A percentile compares a stretch with the other conserved stretches of the same genome.
phyloP scores from a whole-genome alignment of 2,329 filamentous ascomycete genomes.

The Geoglossum cookeanum region DNA sequence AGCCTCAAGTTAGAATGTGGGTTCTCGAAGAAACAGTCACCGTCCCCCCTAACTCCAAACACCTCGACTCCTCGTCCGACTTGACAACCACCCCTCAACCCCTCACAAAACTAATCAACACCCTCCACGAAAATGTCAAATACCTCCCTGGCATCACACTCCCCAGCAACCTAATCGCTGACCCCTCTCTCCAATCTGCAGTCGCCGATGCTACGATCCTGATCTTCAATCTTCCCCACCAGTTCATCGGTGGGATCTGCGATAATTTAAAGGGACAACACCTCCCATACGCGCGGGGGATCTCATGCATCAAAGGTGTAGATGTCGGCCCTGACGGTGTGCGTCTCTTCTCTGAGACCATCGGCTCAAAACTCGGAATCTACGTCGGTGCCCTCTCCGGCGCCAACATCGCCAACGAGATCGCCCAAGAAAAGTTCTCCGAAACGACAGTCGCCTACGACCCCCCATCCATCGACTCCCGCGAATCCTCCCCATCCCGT shows the following conservation, averaged over 20 bases:
- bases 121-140: constrained; percentile 87
- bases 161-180: constrained; percentile 66
- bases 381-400: constrained; percentile 93
- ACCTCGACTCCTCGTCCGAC: constrained; percentile 44
- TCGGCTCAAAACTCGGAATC: constrained; percentile 76
- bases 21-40: constrained; percentile 85
- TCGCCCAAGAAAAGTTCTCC: constrained; percentile 88
- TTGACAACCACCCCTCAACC: constrained; percentile 54
- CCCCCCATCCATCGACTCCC: constrained; percentile 72
- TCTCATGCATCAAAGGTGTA: constrained; percentile 97
- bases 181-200: constrained; percentile 60
- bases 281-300: constrained; percentile 74
- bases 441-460: constrained; percentile 96
- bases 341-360: constrained; percentile 83
- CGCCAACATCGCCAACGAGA: constrained; percentile 90
- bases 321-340: constrained; percentile 76
- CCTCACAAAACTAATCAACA: constrained; percentile 82
- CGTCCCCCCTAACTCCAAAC: constrained; percentile 49
- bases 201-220: constrained; percentile 74
- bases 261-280: constrained; percentile 73
- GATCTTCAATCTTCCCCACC: constrained; percentile 90
- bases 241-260: constrained; percentile 82
- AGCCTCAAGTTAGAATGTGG: constrained; percentile 93
- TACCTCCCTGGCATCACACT: constrained; percentile 82
- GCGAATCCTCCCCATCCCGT: constrained; percentile 40